These are phyloP conservation scores for Sarcomyxa edulis DNA, from an alignment of 768 basidiomycete species.

Conservation along the genomic window DNA sequence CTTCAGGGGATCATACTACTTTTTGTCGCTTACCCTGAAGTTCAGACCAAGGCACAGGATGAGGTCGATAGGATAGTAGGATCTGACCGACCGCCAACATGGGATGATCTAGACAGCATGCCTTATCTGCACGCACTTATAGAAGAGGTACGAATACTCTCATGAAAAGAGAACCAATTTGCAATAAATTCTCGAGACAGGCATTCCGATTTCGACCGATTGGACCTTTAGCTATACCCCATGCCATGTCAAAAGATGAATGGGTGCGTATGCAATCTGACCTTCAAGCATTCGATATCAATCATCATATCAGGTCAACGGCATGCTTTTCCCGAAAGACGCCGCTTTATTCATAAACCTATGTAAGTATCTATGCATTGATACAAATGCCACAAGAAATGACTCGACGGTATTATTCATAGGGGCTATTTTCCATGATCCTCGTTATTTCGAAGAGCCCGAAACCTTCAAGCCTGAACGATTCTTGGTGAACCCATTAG, in stretches of 20 bases:
- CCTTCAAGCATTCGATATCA: conserved; percentile 18
- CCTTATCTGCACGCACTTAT: conserved; percentile 12
- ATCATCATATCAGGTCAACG: conserved; percentile 18
- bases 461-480: conserved; percentile 4
- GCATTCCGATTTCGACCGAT: conserved; percentile 7
- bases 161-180: background rate
- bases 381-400: background rate
- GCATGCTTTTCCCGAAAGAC: conserved; percentile 31
- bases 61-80: conserved; percentile 16
- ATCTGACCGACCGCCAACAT: conserved; percentile 3
- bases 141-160: conserved; percentile 5
- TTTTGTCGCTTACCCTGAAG: conserved; percentile 11
- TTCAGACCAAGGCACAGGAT: conserved; percentile 10
- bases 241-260: conserved; percentile 8
- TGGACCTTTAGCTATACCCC: conserved; percentile 10
- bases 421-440: conserved; percentile 4
- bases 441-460: conserved; percentile 4
- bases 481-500: background rate
- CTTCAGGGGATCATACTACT: conserved; percentile 8
- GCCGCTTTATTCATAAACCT: conserved; percentile 26
- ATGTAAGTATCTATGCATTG: conserved; percentile 18
- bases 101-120: conserved; percentile 6
- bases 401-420: too few relatives aligned
- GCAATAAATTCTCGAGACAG: background rate
- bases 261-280: background rate